Base-by-base conservation (phyloP, 257 asterid genomes). In the Scutellaria minor region DNA sequence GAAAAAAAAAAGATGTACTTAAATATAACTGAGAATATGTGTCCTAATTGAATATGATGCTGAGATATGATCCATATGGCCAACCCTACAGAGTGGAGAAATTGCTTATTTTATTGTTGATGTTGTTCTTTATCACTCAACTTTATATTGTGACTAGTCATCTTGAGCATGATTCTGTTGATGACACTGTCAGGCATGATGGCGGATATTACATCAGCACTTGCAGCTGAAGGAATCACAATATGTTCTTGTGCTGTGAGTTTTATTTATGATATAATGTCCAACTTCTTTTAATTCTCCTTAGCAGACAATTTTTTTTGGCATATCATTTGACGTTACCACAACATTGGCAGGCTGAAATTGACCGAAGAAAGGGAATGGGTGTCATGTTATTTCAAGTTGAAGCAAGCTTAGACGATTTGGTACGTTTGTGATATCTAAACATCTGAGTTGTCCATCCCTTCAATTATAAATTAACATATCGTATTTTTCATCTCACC, bases 161-260 rank as follows among this genome's bases (percentile, higher is more conserved):
- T 68, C 15, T 64, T 14, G 72, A 37, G 42, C 60, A 51, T 59
- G 64, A 14, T 70, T 65, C n/a, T 62, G n/a, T 37, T 3, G 11
- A 39, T 7, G 13, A 7, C 2, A 50, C 37, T 60, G 27, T 66
- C 81, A 93, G 98, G 97, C 62, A 90, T 93, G 92, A 86, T 93
- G 95, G 98, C 91, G 1, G 98, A 93, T 69, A 67, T 90, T 77
- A 87, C 97, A 54, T 72, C 95, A 72, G 88, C 91, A 64, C 80
- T 93, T 73, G 89, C 96, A 73, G 91, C 96, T 56, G 88, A 52
- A 66, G 93, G 96, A 66, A 65, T 93, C 67, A 73, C 82, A 7
- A 90, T 93, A 70, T 89, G 88, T 75, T 91, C 98, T 77, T 93
- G 98, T 80, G 89, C 85, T 80, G 98, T 93, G 73, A 93, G 98